A percentile compares a stretch with the other conserved stretches of the same genome.
These are phyloP conservation scores for Pleurotus sapidus DNA, from an alignment of 768 basidiomycete genomes.

Conservation along the genomic window DNA sequence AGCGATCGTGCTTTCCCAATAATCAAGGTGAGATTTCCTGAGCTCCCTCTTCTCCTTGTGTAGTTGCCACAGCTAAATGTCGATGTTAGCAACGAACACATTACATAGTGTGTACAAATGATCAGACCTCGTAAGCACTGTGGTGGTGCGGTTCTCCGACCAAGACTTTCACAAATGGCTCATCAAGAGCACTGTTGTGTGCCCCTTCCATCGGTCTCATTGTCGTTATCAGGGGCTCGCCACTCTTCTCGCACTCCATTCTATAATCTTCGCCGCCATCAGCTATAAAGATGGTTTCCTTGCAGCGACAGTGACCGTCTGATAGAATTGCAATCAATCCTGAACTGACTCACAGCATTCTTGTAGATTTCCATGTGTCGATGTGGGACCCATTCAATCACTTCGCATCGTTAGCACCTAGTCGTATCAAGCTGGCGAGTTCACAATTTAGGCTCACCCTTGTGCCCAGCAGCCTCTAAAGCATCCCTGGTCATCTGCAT, in stretches of 20 bases:
- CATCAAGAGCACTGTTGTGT: conserved; percentile 1
- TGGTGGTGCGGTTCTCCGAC: conserved; percentile 39
- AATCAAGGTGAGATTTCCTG: conserved; percentile 54
- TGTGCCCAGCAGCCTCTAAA: conserved; percentile 58
- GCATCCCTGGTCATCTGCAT: conserved; percentile 55
- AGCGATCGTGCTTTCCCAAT: conserved; percentile 54
- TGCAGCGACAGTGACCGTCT: not conserved
- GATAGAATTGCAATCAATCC: not conserved
- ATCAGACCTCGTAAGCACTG: conserved; percentile 39
- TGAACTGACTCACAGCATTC: conserved; percentile 31
- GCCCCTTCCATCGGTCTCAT: conserved; percentile 36
- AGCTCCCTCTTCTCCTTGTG: conserved; percentile 49
- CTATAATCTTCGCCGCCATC: conserved; percentile 48
- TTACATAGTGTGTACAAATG: conserved; percentile 9
- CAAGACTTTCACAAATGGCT: conserved; percentile 41
- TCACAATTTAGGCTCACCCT: conserved; percentile 35
- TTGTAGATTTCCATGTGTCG: conserved; percentile 47
- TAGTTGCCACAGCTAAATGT: conserved; percentile 57
- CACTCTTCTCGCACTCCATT: conserved; percentile 37
- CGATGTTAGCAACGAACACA: conserved; percentile 17
- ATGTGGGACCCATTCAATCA: conserved; percentile 66
- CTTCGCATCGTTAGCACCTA: conserved; percentile 26
- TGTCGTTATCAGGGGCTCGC: conserved; percentile 53
- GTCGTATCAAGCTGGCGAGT: not conserved
- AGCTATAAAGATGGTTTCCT: conserved; percentile 18